These are phyloP conservation scores for Paratinospora sagittata DNA, from an alignment of 164 flowering plant genomes.

Conservation along the genomic window DNA sequence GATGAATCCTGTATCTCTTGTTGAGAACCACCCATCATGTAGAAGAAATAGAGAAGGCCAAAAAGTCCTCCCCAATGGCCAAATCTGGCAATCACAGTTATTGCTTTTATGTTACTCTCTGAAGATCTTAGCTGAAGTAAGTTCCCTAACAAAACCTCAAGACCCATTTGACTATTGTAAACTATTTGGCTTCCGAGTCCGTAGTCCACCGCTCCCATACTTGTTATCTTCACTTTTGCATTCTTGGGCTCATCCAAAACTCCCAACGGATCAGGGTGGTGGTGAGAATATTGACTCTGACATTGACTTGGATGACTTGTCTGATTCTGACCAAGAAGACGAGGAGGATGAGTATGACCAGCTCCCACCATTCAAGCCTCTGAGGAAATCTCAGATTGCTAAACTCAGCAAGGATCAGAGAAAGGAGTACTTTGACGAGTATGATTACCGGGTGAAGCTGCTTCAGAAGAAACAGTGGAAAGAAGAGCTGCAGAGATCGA, in stretches of 20 bases:
- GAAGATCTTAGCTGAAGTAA: slow-evolving; percentile 80
- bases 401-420: slow-evolving; percentile 82
- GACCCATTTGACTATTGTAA: slow-evolving; percentile 64
- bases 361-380: slow-evolving; percentile 93
- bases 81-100: slow-evolving; percentile 74
- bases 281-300: slow-evolving; percentile 83
- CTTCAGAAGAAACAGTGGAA: slow-evolving; percentile 91
- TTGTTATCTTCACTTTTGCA: slow-evolving; percentile 81
- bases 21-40: slow-evolving; percentile 90
- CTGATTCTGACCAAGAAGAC: slow-evolving; percentile 72
- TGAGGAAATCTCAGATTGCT: no score
- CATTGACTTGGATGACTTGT: slow-evolving; percentile 64
- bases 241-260: slow-evolving; percentile 83
- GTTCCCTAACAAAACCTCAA: slow-evolving; percentile 61
- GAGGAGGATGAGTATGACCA: slow-evolving; percentile 88
- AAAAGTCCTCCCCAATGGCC: slow-evolving; percentile 89
- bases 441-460: slow-evolving; percentile 85
- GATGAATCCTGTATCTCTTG: slow-evolving; percentile 88
- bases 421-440: slow-evolving; percentile 90
- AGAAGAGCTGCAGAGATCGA: slow-evolving; percentile 74
- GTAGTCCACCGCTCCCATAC: slow-evolving; percentile 84
- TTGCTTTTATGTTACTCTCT: slow-evolving; percentile 73
- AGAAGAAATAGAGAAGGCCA: slow-evolving; percentile 81
- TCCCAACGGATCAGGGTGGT: slow-evolving; percentile 60
- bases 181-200: slow-evolving; percentile 82